Evolutionary conservation across 2,329 filamentous ascomycete genomes (phyloP).

Genomic region (Fusarium subtropicale): DNA sequence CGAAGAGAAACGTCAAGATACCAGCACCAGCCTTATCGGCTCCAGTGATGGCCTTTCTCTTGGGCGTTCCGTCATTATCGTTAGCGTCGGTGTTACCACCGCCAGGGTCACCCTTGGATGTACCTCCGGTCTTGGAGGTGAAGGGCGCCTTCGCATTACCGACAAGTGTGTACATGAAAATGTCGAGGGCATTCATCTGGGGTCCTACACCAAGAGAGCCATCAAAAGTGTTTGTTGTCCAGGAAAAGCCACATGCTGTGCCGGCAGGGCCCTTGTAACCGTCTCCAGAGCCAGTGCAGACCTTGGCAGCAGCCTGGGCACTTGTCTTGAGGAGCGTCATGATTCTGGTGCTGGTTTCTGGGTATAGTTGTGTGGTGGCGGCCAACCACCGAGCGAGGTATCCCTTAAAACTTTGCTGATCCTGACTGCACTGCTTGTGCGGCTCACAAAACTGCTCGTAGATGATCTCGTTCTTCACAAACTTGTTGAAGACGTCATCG

Average conservation of each 20-base stretch:
- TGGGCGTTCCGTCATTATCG: conserved; percentile 44
- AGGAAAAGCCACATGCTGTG: conserved; percentile 75
- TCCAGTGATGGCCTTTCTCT: conserved; percentile 54
- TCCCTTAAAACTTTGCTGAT: conserved; percentile 81
- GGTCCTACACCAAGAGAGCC: conserved; percentile 72
- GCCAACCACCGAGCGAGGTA: conserved; percentile 77
- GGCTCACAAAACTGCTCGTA: conserved; percentile 76
- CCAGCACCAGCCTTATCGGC: conserved; percentile 67
- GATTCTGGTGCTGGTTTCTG: conserved; percentile 62
- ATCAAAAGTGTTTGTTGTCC: conserved; percentile 69
- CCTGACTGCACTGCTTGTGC: conserved; percentile 70
- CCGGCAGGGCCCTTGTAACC: conserved; percentile 64
- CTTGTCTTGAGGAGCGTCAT: conserved; percentile 63
- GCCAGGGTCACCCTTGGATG: conserved; percentile 62
- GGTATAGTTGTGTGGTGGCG: conserved; percentile 65
- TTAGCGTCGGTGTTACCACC: conserved; percentile 56
- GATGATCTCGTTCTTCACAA: conserved; percentile 67
- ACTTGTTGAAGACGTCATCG: conserved; percentile 61
- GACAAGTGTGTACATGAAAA: conserved; percentile 71
- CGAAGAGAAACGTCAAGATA: conserved; percentile 64
- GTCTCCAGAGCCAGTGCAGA: conserved; percentile 60
- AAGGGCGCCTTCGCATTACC: conserved; percentile 57
- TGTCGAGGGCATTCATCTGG: conserved; percentile 75
- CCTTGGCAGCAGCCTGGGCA: conserved; percentile 63
- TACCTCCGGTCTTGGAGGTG: conserved; percentile 69